Evolutionary conservation across 176 grass and related monocot species (phyloP).

Genomic region (Paspalum vaginatum): DNA sequence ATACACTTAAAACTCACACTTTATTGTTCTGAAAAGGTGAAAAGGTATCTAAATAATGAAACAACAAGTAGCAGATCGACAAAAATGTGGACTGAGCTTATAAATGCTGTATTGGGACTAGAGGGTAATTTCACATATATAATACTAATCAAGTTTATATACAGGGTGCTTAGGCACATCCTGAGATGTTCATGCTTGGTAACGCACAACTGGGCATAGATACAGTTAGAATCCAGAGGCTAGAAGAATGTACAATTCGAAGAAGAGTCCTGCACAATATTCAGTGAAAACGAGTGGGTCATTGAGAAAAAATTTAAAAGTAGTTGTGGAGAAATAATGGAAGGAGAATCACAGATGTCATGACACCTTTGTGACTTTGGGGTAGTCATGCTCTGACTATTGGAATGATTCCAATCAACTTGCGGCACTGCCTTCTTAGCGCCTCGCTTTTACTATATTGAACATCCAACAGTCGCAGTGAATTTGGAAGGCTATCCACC

Average conservation of each 20-base stretch:
- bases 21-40: too few relatives aligned
- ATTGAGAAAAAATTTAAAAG: neutral
- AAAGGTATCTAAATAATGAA: neutral
- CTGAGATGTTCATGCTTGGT: neutral
- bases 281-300: neutral
- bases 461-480: neutral
- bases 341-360: neutral
- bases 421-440: conserved; percentile 24
- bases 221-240: neutral
- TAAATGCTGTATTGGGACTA: neutral
- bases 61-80: neutral
- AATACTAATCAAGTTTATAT: neutral
- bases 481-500: neutral
- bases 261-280: neutral
- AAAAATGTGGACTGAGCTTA: neutral
- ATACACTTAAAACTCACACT: neutral
- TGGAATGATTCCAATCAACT: conserved; percentile 28
- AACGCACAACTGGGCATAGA: neutral
- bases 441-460: accelerated
- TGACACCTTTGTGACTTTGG: conserved; percentile 4
- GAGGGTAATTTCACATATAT: neutral
- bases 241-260: neutral
- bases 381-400: neutral
- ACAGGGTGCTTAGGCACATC: neutral
- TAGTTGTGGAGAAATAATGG: neutral